Evolutionary conservation across 139 green algal species (phyloP).

Genomic region (Pleodorina starrii): DNA sequence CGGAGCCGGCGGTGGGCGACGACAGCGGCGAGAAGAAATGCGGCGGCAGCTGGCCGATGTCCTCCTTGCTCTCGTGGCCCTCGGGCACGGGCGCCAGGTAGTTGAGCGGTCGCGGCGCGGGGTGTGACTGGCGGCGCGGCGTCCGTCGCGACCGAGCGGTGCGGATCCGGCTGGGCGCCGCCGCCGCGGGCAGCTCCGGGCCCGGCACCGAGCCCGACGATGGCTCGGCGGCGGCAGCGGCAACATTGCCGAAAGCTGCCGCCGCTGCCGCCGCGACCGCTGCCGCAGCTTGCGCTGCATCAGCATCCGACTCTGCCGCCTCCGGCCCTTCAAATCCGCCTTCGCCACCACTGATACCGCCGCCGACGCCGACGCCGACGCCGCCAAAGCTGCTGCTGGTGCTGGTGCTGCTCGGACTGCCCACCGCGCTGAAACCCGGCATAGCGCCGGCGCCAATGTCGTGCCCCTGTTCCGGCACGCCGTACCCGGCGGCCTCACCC

Average conservation of each 20-base stretch:
- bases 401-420: no score
- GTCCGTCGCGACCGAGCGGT: neutral
- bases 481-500: neutral
- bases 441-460: no score
- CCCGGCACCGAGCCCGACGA: no score
- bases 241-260: neutral
- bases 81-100: slow-evolving; percentile 2
- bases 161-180: neutral
- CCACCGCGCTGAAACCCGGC: no score
- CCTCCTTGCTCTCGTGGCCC: neutral
- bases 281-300: neutral
- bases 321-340: no score
- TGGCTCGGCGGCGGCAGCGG: no score
- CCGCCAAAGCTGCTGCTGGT: no score
- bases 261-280: neutral
- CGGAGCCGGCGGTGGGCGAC: neutral
- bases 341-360: no score
- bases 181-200: neutral
- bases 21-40: slow-evolving; percentile 16
- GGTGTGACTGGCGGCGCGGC: neutral
- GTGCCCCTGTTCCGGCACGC: no score
- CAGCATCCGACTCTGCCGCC: no score
- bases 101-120: neutral
- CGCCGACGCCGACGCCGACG: neutral
- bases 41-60: slow-evolving; percentile 5